Percentiles rank a stretch among this genome's conserved stretches.
Evolutionary conservation across 257 asterid species (phyloP).

Genomic region (Solanum piurae): DNA sequence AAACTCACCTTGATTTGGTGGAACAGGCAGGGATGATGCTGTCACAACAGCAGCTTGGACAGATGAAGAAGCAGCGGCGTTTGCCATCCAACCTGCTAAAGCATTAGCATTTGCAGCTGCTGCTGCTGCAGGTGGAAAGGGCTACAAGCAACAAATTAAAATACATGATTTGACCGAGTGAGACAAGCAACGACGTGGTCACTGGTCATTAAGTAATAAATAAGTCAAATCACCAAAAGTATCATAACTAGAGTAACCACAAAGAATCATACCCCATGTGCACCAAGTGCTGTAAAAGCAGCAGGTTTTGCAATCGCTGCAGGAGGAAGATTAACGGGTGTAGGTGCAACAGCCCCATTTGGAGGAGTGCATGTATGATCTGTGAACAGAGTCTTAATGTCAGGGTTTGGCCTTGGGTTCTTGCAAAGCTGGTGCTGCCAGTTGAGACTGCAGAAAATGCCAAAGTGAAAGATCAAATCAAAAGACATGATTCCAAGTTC

Average conservation of each 20-base stretch:
- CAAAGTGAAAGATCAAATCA: not conserved
- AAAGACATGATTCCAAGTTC: not conserved
- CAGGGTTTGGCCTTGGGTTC: constrained; percentile 93
- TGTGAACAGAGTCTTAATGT: constrained; percentile 79
- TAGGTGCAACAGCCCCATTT: constrained; percentile 75
- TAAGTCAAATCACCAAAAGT: not conserved
- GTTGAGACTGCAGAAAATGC: constrained; percentile 55
- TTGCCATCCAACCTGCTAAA: constrained; percentile 97
- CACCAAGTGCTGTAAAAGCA: constrained; percentile 70
- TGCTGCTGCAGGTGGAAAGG: constrained; percentile 77
- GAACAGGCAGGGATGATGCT: constrained; percentile 80
- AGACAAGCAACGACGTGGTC: not conserved
- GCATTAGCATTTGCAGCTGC: constrained; percentile 83
- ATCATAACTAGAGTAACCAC: not conserved
- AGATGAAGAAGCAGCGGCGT: constrained; percentile 91
- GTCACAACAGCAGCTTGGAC: constrained; percentile 96
- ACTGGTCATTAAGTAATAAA: not conserved
- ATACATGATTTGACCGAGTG: not conserved
- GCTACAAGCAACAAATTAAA: constrained; percentile 35
- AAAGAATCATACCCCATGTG: constrained; percentile 56
- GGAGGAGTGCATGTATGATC: constrained; percentile 82
- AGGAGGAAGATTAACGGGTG: constrained; percentile 69
- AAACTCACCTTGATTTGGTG: constrained; percentile 66
- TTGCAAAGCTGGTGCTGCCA: constrained; percentile 99
- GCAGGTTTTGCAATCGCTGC: constrained; percentile 75